These are phyloP conservation scores for Sphaerostilbella broomeana DNA, from an alignment of 2,329 filamentous ascomycete genomes.

Conservation along the genomic window DNA sequence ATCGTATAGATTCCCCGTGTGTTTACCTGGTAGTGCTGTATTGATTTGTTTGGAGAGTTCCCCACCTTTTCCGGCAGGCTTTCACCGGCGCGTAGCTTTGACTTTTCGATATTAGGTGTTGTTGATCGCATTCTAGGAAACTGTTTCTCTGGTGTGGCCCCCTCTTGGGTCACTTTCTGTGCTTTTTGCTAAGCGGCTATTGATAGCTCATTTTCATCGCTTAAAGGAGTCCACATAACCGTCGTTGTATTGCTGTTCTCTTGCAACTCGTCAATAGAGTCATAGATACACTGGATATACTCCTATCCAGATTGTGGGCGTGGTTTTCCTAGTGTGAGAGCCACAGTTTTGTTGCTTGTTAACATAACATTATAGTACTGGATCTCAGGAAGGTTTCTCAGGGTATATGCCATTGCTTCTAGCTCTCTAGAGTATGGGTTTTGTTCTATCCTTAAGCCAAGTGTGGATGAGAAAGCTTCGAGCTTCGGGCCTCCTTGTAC, in stretches of 20 bases:
- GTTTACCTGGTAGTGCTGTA: no score
- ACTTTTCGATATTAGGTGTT: not conserved
- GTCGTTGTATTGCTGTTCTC: no score
- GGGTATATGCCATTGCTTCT: not conserved
- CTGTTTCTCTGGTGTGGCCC: not conserved
- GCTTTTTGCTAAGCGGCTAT: not conserved
- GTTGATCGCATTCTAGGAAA: not conserved
- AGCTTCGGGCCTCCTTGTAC: not conserved
- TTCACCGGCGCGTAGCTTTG: not conserved
- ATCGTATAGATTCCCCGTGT: no score
- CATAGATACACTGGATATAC: not conserved
- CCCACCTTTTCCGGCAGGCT: not conserved
- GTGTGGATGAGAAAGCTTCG: not conserved
- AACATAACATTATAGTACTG: not conserved
- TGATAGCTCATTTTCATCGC: no score
- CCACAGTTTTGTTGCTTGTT: not conserved
- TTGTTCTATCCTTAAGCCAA: not conserved
- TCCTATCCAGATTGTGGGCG: not conserved
- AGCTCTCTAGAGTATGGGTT: not conserved
- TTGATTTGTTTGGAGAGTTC: not conserved
- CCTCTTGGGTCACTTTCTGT: not conserved
- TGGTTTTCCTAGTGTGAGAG: not conserved
- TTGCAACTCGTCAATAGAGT: not conserved
- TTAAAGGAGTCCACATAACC: no score
- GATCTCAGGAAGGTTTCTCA: not conserved